Base-by-base conservation (phyloP, 176 grass and related monocot genomes). In the Poa annua region DNA sequence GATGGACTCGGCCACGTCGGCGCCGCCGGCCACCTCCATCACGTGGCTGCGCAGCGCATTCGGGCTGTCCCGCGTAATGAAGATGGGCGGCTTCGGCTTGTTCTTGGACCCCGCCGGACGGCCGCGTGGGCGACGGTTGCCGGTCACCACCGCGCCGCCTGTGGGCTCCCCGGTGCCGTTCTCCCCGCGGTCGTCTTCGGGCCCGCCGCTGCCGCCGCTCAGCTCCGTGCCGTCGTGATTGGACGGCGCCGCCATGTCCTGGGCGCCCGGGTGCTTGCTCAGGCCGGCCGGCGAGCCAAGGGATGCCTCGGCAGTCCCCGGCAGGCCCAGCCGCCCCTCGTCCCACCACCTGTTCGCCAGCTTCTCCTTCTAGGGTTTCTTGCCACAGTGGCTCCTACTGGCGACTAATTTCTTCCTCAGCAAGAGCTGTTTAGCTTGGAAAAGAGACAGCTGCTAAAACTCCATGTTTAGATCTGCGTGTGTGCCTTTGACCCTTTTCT, bases 281-380 rank as follows among this genome's bases (percentile, higher is more conserved):
- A 80, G 61, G 35, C 64, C 65, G 35, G 35, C 35, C 53, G 75
- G 55, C 34, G 75, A 77, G n/a, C 75, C 77, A 9, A 84, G 88
- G 52, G 87, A 76, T 78, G 87, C 81, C 59, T 78, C 83, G 29
- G 59, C 63, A 26, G 71, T 80, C 16, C 41, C 69, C 39, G 80
- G 78, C 45, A 88, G 61, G 81, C 85, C 80, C 21, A 83, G 78
- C 79, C 79, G 82, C 32, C 90, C 93, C 49, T 90, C 86, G 68
- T 87, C 80, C 93, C 90, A 96, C 93, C 93, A 96, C 75, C 83
- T 79, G 82, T 80, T 96, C 71, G 90, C 90, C 93, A 96, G 88
- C 79, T 88, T 89, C 72, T 72, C 83, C 75, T 88, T 89, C 72
- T 78, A 48, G 38, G 78, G 78, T 80, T 80, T 67, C 36, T 61